Percentiles rank a stretch among this genome's conserved stretches.
phyloP scores from a whole-genome alignment of 768 basidiomycete species.

The Stropharia rugosoannulata region DNA sequence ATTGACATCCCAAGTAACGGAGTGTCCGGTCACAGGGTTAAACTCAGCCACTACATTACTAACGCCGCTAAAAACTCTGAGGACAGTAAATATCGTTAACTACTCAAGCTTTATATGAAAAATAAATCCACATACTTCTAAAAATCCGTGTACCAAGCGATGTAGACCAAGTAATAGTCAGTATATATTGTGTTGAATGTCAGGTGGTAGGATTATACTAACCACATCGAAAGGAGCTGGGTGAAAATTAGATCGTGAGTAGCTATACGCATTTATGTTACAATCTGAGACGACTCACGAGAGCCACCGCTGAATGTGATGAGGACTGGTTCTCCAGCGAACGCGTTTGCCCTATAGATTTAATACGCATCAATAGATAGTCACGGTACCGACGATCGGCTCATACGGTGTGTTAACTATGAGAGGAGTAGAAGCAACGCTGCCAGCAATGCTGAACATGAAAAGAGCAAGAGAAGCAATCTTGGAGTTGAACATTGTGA shows the following conservation, averaged over 20 bases:
- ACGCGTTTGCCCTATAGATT: background rate
- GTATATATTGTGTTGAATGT: background rate
- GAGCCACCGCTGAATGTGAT: slow-evolving; percentile 5
- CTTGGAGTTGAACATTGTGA: background rate
- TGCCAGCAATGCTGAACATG: background rate
- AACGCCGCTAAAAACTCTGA: background rate
- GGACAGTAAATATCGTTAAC: background rate
- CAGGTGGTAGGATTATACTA: background rate
- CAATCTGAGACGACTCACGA: background rate
- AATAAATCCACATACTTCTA: background rate
- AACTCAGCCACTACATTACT: background rate
- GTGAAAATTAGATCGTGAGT: too few relatives aligned
- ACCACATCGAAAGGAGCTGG: slow-evolving; percentile 7
- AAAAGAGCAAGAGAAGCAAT: background rate
- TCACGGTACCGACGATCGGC: background rate
- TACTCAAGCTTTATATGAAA: background rate
- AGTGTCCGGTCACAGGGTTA: background rate
- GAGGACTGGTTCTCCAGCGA: background rate
- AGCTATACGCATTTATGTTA: background rate
- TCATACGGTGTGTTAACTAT: slow-evolving; percentile 2
- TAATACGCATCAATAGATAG: background rate
- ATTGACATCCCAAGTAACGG: background rate
- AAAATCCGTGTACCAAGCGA: background rate
- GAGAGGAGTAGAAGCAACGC: background rate
- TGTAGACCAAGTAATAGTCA: background rate